phyloP scores from a whole-genome alignment of 169 alveolate species.

The Cryptosporidium felis region DNA sequence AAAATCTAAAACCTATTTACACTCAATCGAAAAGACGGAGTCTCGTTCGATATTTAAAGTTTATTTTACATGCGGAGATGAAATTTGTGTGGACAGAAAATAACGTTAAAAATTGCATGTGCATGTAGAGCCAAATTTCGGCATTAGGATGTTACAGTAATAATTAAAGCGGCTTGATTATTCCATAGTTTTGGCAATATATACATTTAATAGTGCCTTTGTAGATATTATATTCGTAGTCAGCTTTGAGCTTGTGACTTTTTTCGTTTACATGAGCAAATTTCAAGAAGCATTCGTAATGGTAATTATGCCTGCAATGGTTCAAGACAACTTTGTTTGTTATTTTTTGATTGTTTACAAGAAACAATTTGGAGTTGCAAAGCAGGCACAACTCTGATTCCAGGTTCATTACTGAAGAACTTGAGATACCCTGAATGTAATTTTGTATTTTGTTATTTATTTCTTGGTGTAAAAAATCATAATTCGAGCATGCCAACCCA shows the following conservation, averaged over 20 bases:
- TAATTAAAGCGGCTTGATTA: too few relatives aligned
- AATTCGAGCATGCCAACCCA: not conserved
- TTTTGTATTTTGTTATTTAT: not conserved
- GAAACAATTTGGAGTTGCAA: slow-evolving; percentile 34
- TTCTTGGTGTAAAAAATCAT: not conserved
- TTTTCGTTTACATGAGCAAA: not conserved
- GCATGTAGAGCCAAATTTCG: too few relatives aligned
- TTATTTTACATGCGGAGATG: too few relatives aligned
- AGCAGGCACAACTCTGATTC: slow-evolving; percentile 6
- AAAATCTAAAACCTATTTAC: too few relatives aligned
- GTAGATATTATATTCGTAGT: not conserved
- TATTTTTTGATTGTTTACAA: not conserved
- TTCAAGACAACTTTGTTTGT: slow-evolving; percentile 19
- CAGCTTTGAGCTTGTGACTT: slow-evolving; percentile 1
- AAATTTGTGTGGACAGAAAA: too few relatives aligned
- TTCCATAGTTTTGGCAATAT: slow-evolving; percentile 4
- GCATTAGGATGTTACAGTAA: too few relatives aligned
- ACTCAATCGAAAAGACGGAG: too few relatives aligned
- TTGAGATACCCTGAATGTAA: not conserved
- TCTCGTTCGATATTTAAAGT: too few relatives aligned
- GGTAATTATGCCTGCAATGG: slow-evolving; percentile 40
- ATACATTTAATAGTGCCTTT: slow-evolving; percentile 23
- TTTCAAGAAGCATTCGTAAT: slow-evolving; percentile 29
- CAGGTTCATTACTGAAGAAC: not conserved
- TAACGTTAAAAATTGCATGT: too few relatives aligned